Base-by-base conservation (phyloP, 495 filamentous ascomycete species). In the Lasiosphaeria hispida region DNA sequence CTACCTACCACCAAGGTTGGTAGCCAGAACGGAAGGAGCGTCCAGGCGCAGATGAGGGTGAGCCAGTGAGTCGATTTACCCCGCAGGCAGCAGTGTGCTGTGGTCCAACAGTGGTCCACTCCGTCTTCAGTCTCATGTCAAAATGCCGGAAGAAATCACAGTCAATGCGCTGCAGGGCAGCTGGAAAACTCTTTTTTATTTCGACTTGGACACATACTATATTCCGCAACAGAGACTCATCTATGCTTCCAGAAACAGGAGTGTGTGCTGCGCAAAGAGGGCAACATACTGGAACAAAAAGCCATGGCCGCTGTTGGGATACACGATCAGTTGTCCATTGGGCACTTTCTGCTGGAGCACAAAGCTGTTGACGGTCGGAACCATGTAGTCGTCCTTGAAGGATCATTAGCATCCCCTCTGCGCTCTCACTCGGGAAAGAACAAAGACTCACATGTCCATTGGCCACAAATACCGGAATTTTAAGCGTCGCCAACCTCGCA, bases 281-380 rank as follows among this genome's bases (percentile, higher is more conserved):
- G 37, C 60, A 34, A 53, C 63, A 40, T 60, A 64, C 59, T 70
- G 71, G 37, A 62, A 75, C 18, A 69, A 44, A 34, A 63, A 66
- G 6, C 72, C 67, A 61, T 69, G 68, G 5, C 64, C 63, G 17
- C 66, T 63, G 30, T 67, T 58, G 1, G 72, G 70, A 57, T 69
- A 74, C 17, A 72, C 52, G 39, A 64, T 40, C 15, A 72, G 55
- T 42, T 70, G 63, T 13, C 61, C 69, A 51, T 68, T 65, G 4
- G 68, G 55, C 15, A 75, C 40, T 48, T 56, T 57, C 55, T 69
- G 59, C 61, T 57, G 57, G 61, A 73, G 23, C 4, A 55, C 48
- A 41, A 62, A 73, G 55, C 70, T 72, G 41, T 69, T 69, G 23
- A 52, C 17, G 0, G 70, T 68, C 14, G 69, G 69, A 10, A 70